phyloP scores from a whole-genome alignment of 2,329 filamentous ascomycete genomes.

The Arthroderma uncinatum region DNA sequence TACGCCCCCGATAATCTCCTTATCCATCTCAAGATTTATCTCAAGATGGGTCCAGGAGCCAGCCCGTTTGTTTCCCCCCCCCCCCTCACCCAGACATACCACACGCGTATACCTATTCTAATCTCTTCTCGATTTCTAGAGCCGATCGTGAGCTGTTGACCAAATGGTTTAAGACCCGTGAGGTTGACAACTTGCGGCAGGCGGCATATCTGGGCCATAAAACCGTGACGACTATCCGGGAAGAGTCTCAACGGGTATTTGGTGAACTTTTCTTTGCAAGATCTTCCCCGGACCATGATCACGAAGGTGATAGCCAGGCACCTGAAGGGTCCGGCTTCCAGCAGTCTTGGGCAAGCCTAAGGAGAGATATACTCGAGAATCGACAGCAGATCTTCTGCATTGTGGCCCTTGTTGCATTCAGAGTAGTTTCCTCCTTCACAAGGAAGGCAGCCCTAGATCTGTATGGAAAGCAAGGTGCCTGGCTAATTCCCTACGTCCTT shows the following conservation, averaged over 20 bases:
- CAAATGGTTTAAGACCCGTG: neutral
- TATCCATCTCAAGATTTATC: neutral
- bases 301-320: neutral
- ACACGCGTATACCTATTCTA: neutral
- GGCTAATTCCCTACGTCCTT: neutral
- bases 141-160: neutral
- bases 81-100: neutral
- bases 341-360: neutral
- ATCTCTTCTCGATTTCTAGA: neutral
- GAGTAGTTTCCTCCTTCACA: neutral
- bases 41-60: neutral
- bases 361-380: neutral
- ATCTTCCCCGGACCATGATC: too few species aligned
- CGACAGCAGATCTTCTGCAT: neutral
- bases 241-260: neutral
- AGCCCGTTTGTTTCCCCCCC: neutral
- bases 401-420: neutral
- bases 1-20: neutral
- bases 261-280: neutral
- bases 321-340: neutral
- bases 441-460: neutral
- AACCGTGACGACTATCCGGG: neutral
- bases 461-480: neutral
- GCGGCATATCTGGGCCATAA: neutral
- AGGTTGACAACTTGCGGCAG: neutral